These are phyloP conservation scores for Kwoniella sp. DNA, from an alignment of 768 basidiomycete genomes.

Conservation along the genomic window DNA sequence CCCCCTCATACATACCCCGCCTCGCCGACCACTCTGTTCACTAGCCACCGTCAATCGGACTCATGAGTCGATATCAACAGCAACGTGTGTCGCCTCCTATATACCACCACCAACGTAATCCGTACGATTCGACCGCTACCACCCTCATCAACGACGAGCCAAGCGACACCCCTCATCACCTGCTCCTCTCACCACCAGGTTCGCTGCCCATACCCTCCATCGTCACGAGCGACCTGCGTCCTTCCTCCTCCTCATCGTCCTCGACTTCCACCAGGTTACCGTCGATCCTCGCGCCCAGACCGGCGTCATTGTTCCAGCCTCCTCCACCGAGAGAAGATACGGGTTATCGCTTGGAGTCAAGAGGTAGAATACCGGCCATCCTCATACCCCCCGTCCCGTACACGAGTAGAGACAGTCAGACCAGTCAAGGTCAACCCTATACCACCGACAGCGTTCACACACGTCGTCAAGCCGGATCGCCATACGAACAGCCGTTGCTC, in stretches of 20 bases:
- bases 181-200: background rate
- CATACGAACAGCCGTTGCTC: conserved; percentile 7
- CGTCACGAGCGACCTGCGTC: background rate
- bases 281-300: conserved; percentile 4
- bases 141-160: background rate
- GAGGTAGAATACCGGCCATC: conserved; percentile 15
- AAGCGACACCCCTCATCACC: background rate
- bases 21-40: background rate
- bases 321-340: conserved; percentile 16
- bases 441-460: background rate
- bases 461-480: background rate
- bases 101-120: conserved; percentile 10
- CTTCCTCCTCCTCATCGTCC: background rate
- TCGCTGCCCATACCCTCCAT: background rate
- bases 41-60: conserved; percentile 9
- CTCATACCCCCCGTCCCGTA: conserved; percentile 12
- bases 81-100: conserved; percentile 11
- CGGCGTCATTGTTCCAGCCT: conserved; percentile 11
- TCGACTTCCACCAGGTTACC: conserved; percentile 1
- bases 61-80: conserved; percentile 19
- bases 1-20: background rate
- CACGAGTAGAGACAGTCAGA: conserved; percentile 1
- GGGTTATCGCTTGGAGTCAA: conserved; percentile 9
- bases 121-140: conserved; percentile 5
- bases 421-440: background rate